Evolutionary conservation across 2,329 filamentous ascomycete genomes (phyloP), one percentile per base, ranked within the genome.

Genomic region (Sporothrix sp.): DNA sequence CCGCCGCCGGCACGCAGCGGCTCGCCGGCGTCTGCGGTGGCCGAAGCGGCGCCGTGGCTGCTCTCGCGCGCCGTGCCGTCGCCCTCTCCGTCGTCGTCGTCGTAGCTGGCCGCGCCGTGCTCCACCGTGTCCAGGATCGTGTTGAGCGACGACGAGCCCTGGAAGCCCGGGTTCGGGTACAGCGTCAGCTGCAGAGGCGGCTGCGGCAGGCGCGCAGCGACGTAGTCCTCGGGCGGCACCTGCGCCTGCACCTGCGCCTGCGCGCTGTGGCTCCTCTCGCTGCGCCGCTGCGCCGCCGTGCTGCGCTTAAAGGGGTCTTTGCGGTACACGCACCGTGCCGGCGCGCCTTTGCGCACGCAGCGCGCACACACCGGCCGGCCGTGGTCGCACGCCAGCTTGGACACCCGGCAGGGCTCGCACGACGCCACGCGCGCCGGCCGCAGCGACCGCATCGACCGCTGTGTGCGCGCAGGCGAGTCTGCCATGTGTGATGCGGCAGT

Each of bases 331-430:
- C 51, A 53, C 18, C 35, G 38, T 3, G 10, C 44, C 11, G 23
- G 13, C 4, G 27, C 25, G 23, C 50, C 50, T 16, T 46, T 47
- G 9, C 40, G 40, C 13, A 7, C 10, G 30, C 51, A 53, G 13
- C 51, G 51, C n/a, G 39, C 44, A 13, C 51, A 53, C 4, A 40
- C 42, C 4, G 51, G 51, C 2, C 36, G 47, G 7, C 35, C 37
- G 35, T 53, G 51, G 16, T 53, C 51, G 47, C 51, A 53, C 4
- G 51, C 51, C 28, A 47, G 23, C 36, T 53, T 53, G 5, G 42
- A 43, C 28, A 35, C 13, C 8, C 51, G 46, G 20, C 51, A 53
- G 6, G 51, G 51, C 10, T 53, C 51, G 11, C 51, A 53, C 4
- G 51, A 49, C 8, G 51, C 32, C 13, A 52, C 28, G 18, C 42